Base-by-base conservation (phyloP, 2,329 filamentous ascomycete species). In the Diplodia seriata region DNA sequence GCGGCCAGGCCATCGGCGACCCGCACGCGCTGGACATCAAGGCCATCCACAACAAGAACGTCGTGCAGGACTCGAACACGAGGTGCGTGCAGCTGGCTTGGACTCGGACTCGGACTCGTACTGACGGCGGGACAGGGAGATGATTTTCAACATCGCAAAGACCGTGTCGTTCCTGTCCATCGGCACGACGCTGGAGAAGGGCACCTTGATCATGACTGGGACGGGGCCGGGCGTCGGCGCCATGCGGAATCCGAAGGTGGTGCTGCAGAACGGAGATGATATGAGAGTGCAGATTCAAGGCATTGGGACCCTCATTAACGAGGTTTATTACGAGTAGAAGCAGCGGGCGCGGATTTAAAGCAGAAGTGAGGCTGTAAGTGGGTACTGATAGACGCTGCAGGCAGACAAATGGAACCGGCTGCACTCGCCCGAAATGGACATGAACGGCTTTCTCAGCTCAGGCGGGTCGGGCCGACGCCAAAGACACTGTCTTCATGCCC, bases 181-280 rank as follows among this genome's bases (percentile, higher is more conserved):
- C 70, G 79, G 80, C 23, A 80, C 75, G 26, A 78, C 83, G 51
- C 70, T 85, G 71, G 80, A 82, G 75, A 80, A 78, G 69, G 83
- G 83, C 0, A 83, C 79, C 14, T 76, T 84, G 36, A 79, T 85
- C 50, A 84, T 85, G 83, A 85, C 83, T 7, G 83, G 83, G 0
- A 85, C 83, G 1, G 77, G 77, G 0, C 76, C 78, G 0, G 81
- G 82, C 29, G 81, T 84, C 20, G 82, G 82, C 5, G 76, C 77
- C 3, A 78, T 79, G 71, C 75, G 78, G 40, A 76, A 78, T 36
- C 80, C 80, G 0, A 81, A 81, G 61, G 73, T 81, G 26, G 76
- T 75, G 7, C 68, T 83, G 49, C 74, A 73, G 15, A 69, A 78
- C 56, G 77, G 76, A 4, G 80, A 81, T 71, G 76, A 79, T 61